Evolutionary conservation across 805 yeast genomes (phyloP).

Genomic region (Yarrowia keelungensis): DNA sequence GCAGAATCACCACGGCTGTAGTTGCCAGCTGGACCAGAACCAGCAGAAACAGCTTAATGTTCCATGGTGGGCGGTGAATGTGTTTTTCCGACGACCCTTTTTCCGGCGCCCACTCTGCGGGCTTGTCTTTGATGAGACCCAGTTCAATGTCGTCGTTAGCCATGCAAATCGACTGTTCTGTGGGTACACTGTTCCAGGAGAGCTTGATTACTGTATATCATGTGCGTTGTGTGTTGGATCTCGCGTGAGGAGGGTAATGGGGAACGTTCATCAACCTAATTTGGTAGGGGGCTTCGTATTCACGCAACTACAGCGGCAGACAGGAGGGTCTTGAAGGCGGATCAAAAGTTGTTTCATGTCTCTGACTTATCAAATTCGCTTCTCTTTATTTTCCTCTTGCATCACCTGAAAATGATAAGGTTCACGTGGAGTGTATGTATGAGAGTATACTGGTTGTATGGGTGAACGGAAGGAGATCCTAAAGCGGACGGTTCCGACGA

Average conservation of each 20-base stretch:
- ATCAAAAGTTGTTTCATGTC: neutral
- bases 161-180: constrained; percentile 8
- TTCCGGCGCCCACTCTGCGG: constrained; percentile 22
- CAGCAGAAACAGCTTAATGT: constrained; percentile 6
- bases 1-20: constrained; percentile 6
- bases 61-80: constrained; percentile 21
- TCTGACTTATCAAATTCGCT: neutral
- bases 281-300: neutral
- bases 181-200: neutral
- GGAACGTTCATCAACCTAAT: constrained; percentile 11
- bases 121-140: constrained; percentile 38
- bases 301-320: too few relatives aligned
- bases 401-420: neutral
- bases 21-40: constrained; percentile 8
- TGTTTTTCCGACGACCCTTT: neutral
- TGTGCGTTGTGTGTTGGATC: constrained; percentile 21
- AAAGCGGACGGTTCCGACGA: too few relatives aligned
- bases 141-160: constrained; percentile 33
- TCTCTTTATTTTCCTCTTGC: neutral
- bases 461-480: too few relatives aligned
- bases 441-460: too few relatives aligned
- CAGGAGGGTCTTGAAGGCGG: neutral
- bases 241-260: constrained; percentile 36
- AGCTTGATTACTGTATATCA: constrained; percentile 2
- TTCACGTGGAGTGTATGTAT: neutral